A percentile compares a stretch with the other conserved stretches of the same genome.
These are phyloP conservation scores for Vitis labrusca DNA, from an alignment of 164 flowering plant species.

Conservation along the genomic window DNA sequence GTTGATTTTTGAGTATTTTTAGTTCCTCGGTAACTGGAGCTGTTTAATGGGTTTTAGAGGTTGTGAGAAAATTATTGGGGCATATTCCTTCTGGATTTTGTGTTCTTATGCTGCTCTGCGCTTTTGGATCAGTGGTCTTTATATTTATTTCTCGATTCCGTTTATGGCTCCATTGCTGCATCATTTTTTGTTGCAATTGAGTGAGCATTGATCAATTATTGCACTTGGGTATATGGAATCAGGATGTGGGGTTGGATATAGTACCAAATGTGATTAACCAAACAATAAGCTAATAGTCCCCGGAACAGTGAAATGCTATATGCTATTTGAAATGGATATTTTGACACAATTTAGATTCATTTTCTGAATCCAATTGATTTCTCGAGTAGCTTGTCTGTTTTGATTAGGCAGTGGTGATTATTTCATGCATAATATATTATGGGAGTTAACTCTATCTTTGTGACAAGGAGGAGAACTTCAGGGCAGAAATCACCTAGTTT, in stretches of 20 bases:
- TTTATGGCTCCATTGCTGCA: slow-evolving; percentile 14
- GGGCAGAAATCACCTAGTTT: background rate
- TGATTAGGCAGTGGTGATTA: background rate
- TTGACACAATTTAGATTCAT: background rate
- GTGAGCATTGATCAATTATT: background rate
- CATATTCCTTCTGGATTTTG: no score
- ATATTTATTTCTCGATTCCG: no score
- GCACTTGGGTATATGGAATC: background rate
- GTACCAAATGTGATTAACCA: background rate
- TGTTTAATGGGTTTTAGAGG: no score
- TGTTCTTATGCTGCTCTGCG: no score
- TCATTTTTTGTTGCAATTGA: background rate
- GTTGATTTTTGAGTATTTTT: no score
- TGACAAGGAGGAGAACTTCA: no score
- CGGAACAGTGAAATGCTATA: background rate
- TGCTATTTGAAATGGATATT: background rate
- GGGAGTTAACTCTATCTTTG: background rate
- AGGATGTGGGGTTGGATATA: background rate
- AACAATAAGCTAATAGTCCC: background rate
- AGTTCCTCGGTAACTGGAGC: no score
- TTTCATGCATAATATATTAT: background rate
- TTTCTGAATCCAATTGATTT: background rate
- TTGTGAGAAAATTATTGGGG: no score
- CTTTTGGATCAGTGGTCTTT: no score
- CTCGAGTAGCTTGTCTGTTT: background rate